Evolutionary conservation across 2,329 filamentous ascomycete species (phyloP), one percentile per base, ranked within the genome.

Genomic region (Apiospora sp.): DNA sequence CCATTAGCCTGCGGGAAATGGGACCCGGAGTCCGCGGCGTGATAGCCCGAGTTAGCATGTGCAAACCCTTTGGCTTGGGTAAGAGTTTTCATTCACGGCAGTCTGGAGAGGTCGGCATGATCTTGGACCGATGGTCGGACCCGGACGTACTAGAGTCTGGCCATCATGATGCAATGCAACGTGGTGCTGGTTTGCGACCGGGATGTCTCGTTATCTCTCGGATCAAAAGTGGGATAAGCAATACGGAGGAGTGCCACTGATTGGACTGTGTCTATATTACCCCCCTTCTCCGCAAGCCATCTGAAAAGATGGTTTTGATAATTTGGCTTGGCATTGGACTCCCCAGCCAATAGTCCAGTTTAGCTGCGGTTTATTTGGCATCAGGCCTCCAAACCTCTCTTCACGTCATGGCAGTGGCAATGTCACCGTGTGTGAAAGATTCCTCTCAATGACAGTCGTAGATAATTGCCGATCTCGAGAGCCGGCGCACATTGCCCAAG

Each of bases 261-360:
- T 61, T 61, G 54, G 54, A 10, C 12, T 14, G 30, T 10, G 16
- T n/a, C 19, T 24, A 70, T 24, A 51, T 7, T 43, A 13, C 19
- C 27, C 68, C 48, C n/a, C 68, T 44, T 54, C 41, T 58, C 34
- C 48, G 22, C 27, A 24, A n/a, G 13, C 48, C 22, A 71, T 68
- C 58, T 71, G 64, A 71, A 51, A 58, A 68, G 58, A 68, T 68
- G 37, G 70, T 58, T 71, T 58, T 58, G 54, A 61, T 64, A 64
- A 71, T 58, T 68, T 44, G 12, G 46, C 70, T 67, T 68, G 61
- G 70, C 44, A 67, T 30, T 61, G n/a, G 8, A 51, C 34, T 19
- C 22, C 22, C 43, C 30, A 48, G 12, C 54, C 54, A 37, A 61
- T 30, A 61, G 14, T 43, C 3, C 12, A 54, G 7, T 49, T 13